Evolutionary conservation across 495 filamentous ascomycete species (phyloP).

Genomic region (Talaromyces stipitatus): DNA sequence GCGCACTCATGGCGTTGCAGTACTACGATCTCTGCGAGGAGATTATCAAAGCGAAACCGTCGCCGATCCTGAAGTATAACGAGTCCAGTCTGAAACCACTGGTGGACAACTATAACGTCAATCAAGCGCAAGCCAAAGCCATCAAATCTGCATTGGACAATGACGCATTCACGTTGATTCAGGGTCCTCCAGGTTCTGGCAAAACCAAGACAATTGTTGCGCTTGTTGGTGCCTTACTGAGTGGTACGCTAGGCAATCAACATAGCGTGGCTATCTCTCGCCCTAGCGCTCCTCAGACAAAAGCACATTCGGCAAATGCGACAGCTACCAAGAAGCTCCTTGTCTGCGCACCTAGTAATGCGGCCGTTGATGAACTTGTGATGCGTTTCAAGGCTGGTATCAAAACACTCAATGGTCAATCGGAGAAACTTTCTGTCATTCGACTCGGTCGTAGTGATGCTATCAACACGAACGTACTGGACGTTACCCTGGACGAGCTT

Average conservation of each 20-base stretch:
- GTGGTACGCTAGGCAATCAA: conserved; percentile 44
- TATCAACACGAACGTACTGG: conserved; percentile 80
- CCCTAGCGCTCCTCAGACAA: conserved; percentile 25
- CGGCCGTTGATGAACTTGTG: conserved; percentile 92
- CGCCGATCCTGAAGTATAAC: conserved; percentile 71
- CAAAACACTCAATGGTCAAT: conserved; percentile 63
- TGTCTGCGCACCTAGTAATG: conserved; percentile 94
- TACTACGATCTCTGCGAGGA: conserved; percentile 95
- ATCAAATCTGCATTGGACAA: conserved; percentile 87
- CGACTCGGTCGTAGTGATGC: conserved; percentile 90
- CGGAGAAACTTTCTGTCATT: conserved; percentile 71
- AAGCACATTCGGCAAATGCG: conserved; percentile 16
- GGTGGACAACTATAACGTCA: conserved; percentile 71
- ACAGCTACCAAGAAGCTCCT: conserved; percentile 71
- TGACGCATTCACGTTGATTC: conserved; percentile 91
- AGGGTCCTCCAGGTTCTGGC: conserved; percentile 92
- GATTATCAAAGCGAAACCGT: conserved; percentile 79
- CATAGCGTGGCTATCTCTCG: conserved; percentile 42
- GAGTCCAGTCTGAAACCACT: conserved; percentile 60
- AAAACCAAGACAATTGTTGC: conserved; percentile 98
- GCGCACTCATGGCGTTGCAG: conserved; percentile 77
- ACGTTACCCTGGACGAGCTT: conserved; percentile 90
- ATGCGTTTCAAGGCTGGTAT: conserved; percentile 86
- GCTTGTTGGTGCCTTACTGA: conserved; percentile 84
- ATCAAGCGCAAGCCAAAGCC: conserved; percentile 85